Base-by-base conservation (phyloP, 768 basidiomycete species). In the Trametes sanguinea region DNA sequence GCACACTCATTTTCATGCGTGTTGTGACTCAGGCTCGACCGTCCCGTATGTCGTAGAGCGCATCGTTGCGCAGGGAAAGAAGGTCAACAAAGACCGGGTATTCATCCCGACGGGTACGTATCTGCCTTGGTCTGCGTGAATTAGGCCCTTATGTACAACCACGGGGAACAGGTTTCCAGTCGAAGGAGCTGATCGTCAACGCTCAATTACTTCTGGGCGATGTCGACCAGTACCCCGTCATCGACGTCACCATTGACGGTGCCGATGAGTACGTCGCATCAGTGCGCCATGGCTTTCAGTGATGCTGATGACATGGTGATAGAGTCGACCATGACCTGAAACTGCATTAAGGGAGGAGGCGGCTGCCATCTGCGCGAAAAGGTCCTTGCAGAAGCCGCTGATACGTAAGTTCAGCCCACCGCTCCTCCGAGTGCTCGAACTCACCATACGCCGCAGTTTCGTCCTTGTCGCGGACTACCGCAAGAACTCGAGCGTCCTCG, bases 231-330 rank as follows among this genome's bases (percentile, higher is more conserved):
- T 95, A 90, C 75, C 88, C 90, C 4, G 78, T 80, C 1, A 89
- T 98, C 57, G 97, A 99, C 69, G 92, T 98, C n/a, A 98, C 95
- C 1, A 86, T 99, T 45, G 97, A 99, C 71, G 96, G 96, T 46
- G 96, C 96, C 2, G 96, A 98, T 65, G 96, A 98, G 93, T 95
- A 66, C 66, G 92, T 75, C n/a, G 13, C 35, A 13, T 13, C n/a
- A 1, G 27, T 29, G 10, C 4, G 10, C 6, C 32, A 4, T 0
- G 22, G 22, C 22, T 22, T 13, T 37, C 27, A 11, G 30, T 16
- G 3, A 40, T 30, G 10, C 33, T 33, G 8, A 13, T 51, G 30
- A 52, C 37, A 37, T 17, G n/a, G 7, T 10, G 47, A 33, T 71
- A 96, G 95, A 76, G 94, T 97, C 27, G 95, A 98, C 73, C 74